Percentiles rank a stretch among this genome's conserved stretches.
Conservation (phyloP, 768 basidiomycete genomes). For the Paxillus rubicundulus region DNA sequence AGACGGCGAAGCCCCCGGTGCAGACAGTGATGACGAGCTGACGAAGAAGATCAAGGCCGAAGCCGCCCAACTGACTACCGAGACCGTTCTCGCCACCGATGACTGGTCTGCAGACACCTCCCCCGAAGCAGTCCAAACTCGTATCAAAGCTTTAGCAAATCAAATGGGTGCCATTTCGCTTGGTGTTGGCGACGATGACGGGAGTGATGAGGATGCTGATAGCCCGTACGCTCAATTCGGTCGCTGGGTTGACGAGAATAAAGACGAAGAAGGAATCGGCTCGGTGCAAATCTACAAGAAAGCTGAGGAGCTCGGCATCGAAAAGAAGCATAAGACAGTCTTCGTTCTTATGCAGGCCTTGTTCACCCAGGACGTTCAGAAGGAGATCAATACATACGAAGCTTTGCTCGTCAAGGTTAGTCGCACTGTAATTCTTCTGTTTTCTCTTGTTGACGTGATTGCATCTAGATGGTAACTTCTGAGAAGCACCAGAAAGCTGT, state of each 20-base stretch:
- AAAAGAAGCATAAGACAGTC: constrained; percentile 91
- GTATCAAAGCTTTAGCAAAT: constrained; percentile 67
- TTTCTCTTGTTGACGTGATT: constrained; percentile 3
- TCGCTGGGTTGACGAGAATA: constrained; percentile 79
- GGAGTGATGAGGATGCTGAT: constrained; percentile 82
- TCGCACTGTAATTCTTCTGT: not conserved
- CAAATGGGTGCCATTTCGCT: constrained; percentile 52
- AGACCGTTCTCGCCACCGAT: constrained; percentile 60
- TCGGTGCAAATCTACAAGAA: constrained; percentile 78
- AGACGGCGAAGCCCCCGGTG: constrained; percentile 44
- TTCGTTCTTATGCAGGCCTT: constrained; percentile 80
- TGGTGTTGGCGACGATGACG: constrained; percentile 71
- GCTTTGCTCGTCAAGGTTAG: constrained; percentile 76
- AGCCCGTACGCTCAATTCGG: constrained; percentile 85
- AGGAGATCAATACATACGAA: constrained; percentile 62
- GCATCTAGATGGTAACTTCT: constrained; percentile 71
- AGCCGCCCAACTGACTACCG: constrained; percentile 69
- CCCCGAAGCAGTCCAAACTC: constrained; percentile 81
- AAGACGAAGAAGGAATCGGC: constrained; percentile 34
- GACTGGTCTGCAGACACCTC: constrained; percentile 95
- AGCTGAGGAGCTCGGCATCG: constrained; percentile 86
- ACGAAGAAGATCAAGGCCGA: constrained; percentile 91
- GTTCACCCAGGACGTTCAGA: constrained; percentile 70
- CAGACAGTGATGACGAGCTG: constrained; percentile 84
- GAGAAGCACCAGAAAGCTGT: constrained; percentile 97